Evolutionary conservation across 805 yeast species (phyloP), one percentile per base, ranked within the genome.

Genomic region (Yamadazyma sp.): DNA sequence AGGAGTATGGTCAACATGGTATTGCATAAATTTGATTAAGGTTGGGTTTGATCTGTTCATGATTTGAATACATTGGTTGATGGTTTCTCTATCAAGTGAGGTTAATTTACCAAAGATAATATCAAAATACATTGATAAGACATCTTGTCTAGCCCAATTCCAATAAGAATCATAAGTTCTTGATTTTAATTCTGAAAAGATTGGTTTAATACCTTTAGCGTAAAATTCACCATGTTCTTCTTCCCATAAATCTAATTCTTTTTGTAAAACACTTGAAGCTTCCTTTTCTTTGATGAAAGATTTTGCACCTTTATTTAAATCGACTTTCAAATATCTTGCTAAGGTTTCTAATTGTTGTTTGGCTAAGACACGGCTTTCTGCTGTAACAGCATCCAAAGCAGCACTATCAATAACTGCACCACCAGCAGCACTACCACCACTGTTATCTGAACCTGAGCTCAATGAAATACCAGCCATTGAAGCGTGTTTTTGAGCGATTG

Each of bases 91-190:
- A 63, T 93, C 98, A 48, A 93, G 84, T 41, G 86, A 82, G 43
- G 88, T 79, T 45, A 84, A 76, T 46, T 86, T 82, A 61, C 98
- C 98, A 62, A 93, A 94, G 50, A 93, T 88, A 53, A 93, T 88
- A 65, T 93, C 97, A 59, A 78, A 93, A 69, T 86, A 93, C 86
- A 93, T 82, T 32, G 88, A 78, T 50, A 93, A 70, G 42, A 93
- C 85, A 60, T 93, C 96, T 72, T 93, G 98, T 65, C 97, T 86
- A 31, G 98, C 97, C 98, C 98, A 93, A 66, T 94, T 94, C 98
- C 98, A 93, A 66, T 89, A 88, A 15, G 97, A 88, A 66, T 93
- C 98, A 63, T 91, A 93, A 36, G 83, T 80, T 71, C 98, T 85
- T 19, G 97, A 95, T 72, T 93, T 93, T 67, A 85, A 76, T 43